phyloP scores from a whole-genome alignment of 2,329 filamentous ascomycete species.

The Elsinoe necatrix region DNA sequence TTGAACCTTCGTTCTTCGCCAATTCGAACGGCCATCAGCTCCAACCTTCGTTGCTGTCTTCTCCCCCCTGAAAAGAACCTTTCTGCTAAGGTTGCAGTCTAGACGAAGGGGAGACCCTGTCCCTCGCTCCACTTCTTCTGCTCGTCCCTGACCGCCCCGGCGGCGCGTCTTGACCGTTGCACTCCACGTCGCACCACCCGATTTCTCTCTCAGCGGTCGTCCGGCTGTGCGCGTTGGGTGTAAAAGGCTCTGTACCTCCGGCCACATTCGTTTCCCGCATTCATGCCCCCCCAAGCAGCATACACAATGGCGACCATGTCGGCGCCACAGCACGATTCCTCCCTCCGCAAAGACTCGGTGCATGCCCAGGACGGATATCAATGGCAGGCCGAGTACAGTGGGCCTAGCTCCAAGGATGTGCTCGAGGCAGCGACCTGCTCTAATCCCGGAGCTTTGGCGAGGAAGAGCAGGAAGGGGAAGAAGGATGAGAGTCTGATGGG shows the following conservation, averaged over 20 bases:
- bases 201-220: neutral
- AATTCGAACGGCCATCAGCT: too few relatives aligned
- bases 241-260: neutral
- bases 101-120: neutral
- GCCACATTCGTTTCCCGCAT: neutral
- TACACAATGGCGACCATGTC: constrained; percentile 5
- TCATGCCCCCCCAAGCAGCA: neutral
- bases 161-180: constrained; percentile 10
- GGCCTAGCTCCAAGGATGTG: neutral
- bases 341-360: constrained; percentile 13
- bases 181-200: constrained; percentile 2
- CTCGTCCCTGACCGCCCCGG: constrained; percentile 11
- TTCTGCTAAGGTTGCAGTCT: neutral
- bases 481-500: constrained; percentile 28
- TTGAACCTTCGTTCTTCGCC: neutral
- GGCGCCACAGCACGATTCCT: neutral
- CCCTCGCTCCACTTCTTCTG: constrained; percentile 5
- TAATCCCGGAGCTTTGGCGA: neutral
- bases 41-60: neutral
- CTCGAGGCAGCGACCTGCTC: constrained; percentile 14
- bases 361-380: constrained; percentile 5
- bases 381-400: neutral
- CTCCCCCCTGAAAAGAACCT: neutral
- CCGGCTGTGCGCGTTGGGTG: constrained; percentile 8
- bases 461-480: constrained; percentile 15